Base-by-base conservation (phyloP, 441 rosid species). In the Arabidopsis hybrid region DNA sequence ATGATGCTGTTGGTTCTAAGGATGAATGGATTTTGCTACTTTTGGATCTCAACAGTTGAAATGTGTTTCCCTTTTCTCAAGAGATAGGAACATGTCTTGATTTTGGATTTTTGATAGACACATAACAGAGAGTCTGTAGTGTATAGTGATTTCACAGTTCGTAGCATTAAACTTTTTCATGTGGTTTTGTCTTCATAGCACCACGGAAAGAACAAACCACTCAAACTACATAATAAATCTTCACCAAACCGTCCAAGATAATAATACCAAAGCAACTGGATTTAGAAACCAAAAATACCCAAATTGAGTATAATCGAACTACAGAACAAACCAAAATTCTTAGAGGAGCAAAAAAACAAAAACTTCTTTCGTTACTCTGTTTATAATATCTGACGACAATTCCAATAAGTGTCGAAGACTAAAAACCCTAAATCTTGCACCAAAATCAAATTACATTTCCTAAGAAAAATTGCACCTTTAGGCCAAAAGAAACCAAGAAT, bases 11-110 rank as follows among this genome's bases (percentile, higher is more conserved):
- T 29, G 12, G 70, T 55, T 26, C 72, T 40, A 84, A 86, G 72
- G 89, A 81, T 55, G 92, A 85, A 77, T 61, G 87, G 68, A 39
- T 39, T 39, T 10, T 39, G 4, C 13, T 39, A 39, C 43, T 39
- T 39, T 3, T 9, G 12, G 12, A 39, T 39, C 6, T 42, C 6
- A 42, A 42, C 46, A n/a, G n/a, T 42, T 42, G 43, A 42, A 32
- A 32, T 32, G 35, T 32, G 5, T 32, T 4, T 4, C 35, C 7
- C 7, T 5, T 32, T 32, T 32, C 34, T 5, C 34, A 32, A 32
- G 34, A 32, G 34, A 32, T 31, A 31, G 34, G 34, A 11, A 40
- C 40, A 38, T 40, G 45, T 40, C n/a, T 40, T 5, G 6, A 11
- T 40, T 40, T 42, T 12, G 46, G 46, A 42, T 42, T 42, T 42